Base-by-base conservation (phyloP, 129 eudicot genomes). In the Pseudognaphalium luteoalbum region DNA sequence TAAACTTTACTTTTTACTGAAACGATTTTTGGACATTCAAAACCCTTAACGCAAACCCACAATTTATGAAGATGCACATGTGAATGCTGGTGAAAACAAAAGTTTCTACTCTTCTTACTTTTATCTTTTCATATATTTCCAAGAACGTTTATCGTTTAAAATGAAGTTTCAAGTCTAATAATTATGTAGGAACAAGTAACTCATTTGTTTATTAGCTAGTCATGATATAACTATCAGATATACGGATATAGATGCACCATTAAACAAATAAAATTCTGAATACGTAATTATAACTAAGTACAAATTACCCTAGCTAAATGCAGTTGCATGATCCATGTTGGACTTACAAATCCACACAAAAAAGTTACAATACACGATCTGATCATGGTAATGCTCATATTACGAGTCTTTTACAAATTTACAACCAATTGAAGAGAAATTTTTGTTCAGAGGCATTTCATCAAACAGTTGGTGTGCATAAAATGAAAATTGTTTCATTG, bases 391-490 rank as follows among this genome's bases (percentile, higher is more conserved):
- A 17, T 34, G 28, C 66, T 3, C 9, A 2, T 12, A 44, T 0
- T 2, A 44, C 14, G 52, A 44, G 52, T 44, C 52, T 44, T 28
- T 6, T 29, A n/a, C 12, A 2, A 69, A 2, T 58, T 16, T 19
- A 44, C 42, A 59, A 39, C n/a, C 65, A n/a, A 32, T 0, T 30
- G 19, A 32, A 21, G 62, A n/a, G 62, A 14, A 47, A 47, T 12
- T 47, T 14, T 5, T 3, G n/a, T 47, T 47, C 54, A 28, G 33
- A 80, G 71, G 6, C 75, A 68, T 80, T 80, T 80, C 76, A 74
- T 74, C 84, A 58, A 80, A 73, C 83, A 80, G 70, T 32, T 66
- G 21, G 70, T 57, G 74, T 44, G 71, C 84, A 73, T 29, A 14
- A 2, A 63, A 47, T 39, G 29, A 78, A 29, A 52, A 78, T 7